These are phyloP conservation scores for Aaosphaeria pasadenensis DNA, from an alignment of 2,329 filamentous ascomycete genomes.

Conservation along the genomic window DNA sequence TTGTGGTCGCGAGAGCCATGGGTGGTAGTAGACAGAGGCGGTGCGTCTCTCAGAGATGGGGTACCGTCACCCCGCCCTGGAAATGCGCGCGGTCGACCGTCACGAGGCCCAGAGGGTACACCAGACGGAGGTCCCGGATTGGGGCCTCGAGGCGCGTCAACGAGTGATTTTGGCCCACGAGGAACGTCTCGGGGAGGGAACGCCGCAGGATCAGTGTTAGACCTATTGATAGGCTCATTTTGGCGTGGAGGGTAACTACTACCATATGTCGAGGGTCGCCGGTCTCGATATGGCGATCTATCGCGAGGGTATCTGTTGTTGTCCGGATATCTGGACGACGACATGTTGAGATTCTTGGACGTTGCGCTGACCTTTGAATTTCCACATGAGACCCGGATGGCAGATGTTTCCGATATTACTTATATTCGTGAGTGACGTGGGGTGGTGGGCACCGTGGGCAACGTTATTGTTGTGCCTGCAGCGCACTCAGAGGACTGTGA, in stretches of 20 bases:
- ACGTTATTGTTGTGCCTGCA: no score
- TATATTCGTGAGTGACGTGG: no score
- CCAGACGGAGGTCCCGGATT: constrained; percentile 26
- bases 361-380: constrained; percentile 1
- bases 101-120: constrained; percentile 50
- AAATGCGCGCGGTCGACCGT: constrained; percentile 59
- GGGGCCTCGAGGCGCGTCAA: constrained; percentile 56
- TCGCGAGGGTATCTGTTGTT: constrained; percentile 41
- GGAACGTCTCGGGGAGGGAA: constrained; percentile 61
- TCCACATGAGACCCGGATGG: constrained; percentile 16
- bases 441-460: no score
- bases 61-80: constrained; percentile 59
- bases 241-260: constrained; percentile 53
- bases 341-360: constrained; percentile 21
- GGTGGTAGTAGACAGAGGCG: constrained; percentile 43
- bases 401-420: not conserved
- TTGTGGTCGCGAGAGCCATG: constrained; percentile 57
- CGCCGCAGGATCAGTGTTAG: constrained; percentile 22
- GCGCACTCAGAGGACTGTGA: no score
- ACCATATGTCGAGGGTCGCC: constrained; percentile 64
- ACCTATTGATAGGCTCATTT: constrained; percentile 29
- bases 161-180: constrained; percentile 74
- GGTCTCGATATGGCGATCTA: constrained; percentile 52
- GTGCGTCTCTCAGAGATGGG: constrained; percentile 55
- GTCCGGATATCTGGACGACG: constrained; percentile 34